These are phyloP conservation scores for Fusarium algeriense DNA, from an alignment of 2,329 filamentous ascomycete species.

Conservation along the genomic window DNA sequence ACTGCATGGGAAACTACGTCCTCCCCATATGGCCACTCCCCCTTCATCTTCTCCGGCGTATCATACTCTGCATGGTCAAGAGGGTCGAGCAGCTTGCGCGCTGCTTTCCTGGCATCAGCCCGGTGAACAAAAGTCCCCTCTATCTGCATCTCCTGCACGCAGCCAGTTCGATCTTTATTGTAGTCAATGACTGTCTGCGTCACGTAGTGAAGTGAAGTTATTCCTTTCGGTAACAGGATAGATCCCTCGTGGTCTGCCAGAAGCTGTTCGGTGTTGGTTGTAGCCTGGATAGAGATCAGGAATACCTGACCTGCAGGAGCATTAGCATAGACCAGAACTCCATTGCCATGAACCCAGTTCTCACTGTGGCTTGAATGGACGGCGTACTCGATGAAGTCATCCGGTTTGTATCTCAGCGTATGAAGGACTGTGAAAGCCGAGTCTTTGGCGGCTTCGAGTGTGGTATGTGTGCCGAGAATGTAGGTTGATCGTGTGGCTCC, in stretches of 20 bases:
- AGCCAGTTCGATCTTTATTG: constrained; percentile 53
- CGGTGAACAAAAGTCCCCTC: constrained; percentile 54
- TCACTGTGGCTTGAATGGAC: constrained; percentile 19
- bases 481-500: constrained; percentile 49
- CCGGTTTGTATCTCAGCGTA: constrained; percentile 52
- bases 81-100: constrained; percentile 49
- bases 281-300: constrained; percentile 53
- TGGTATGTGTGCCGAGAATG: constrained; percentile 56
- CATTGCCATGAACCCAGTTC: constrained; percentile 55
- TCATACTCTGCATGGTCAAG: constrained; percentile 53
- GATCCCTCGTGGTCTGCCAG: constrained; percentile 32
- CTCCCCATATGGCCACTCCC: constrained; percentile 60
- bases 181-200: constrained; percentile 59
- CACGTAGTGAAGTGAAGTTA: constrained; percentile 55
- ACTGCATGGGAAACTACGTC: constrained; percentile 60
- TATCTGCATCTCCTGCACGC: constrained; percentile 53
- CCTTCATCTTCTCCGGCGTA: constrained; percentile 45
- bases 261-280: constrained; percentile 52
- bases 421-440: constrained; percentile 51
- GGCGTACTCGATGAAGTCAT: constrained; percentile 54
- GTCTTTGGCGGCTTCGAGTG: constrained; percentile 53
- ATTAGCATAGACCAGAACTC: constrained; percentile 54
- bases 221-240: constrained; percentile 42
- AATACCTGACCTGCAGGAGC: constrained; percentile 54
- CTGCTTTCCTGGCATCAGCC: constrained; percentile 51